Conservation (phyloP, 768 basidiomycete genomes). For the Butyriboletus loyo region DNA sequence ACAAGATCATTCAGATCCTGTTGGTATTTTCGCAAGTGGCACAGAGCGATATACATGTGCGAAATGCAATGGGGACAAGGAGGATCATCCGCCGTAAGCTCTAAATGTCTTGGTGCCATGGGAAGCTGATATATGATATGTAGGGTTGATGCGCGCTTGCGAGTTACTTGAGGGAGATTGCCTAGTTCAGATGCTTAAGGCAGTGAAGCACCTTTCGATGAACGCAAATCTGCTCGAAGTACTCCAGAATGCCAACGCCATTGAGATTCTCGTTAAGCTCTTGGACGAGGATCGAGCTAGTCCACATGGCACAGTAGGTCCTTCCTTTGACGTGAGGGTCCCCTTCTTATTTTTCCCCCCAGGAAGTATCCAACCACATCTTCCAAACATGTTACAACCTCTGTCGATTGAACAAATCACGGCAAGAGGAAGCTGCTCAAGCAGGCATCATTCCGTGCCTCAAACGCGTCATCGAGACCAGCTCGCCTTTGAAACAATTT, state of each 20-base stretch:
- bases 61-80: slow-evolving; percentile 87
- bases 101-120: background rate
- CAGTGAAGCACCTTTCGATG: slow-evolving; percentile 96
- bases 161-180: slow-evolving; percentile 85
- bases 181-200: slow-evolving; percentile 86
- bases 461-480: slow-evolving; percentile 82
- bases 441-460: slow-evolving; percentile 93
- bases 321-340: background rate
- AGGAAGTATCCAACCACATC: slow-evolving; percentile 97
- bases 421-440: slow-evolving; percentile 96
- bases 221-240: slow-evolving; percentile 86
- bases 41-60: slow-evolving; percentile 92
- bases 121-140: slow-evolving; percentile 1
- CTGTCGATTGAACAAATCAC: slow-evolving; percentile 87
- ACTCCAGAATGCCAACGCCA: slow-evolving; percentile 92
- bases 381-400: slow-evolving; percentile 98
- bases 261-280: slow-evolving; percentile 85
- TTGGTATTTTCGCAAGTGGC: slow-evolving; percentile 93
- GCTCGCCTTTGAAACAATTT: slow-evolving; percentile 94
- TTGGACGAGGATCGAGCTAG: slow-evolving; percentile 79
- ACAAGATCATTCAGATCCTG: slow-evolving; percentile 85
- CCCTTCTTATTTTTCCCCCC: slow-evolving; percentile 2
- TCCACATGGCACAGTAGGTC: slow-evolving; percentile 73
- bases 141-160: slow-evolving; percentile 86
- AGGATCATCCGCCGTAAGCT: slow-evolving; percentile 84